Evolutionary conservation across 2,329 filamentous ascomycete species (phyloP), one percentile per base, ranked within the genome.

Genomic region (Neofusicoccum kwambonambiense): DNA sequence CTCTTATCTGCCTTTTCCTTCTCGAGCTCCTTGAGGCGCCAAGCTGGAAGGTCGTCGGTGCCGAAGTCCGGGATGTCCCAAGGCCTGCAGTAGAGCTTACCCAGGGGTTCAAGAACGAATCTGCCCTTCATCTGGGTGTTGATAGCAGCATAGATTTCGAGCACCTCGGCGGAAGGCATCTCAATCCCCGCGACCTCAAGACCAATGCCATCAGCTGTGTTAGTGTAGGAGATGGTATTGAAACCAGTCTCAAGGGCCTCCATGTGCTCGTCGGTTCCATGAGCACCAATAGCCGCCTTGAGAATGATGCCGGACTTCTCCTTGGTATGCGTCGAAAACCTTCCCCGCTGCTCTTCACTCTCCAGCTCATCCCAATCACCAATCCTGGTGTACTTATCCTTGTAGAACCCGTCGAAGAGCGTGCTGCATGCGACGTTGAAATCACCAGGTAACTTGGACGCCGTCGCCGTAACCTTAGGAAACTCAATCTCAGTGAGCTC

Each of bases 351-450:
- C 71, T 17, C 19, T 1, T 17, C 6, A 15, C 34, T 19, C 19
- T 67, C 60, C 22, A 67, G 65, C 3, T 76, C 37, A 1, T 74
- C 75, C 83, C 83, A 85, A 3, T 73, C 66, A 37, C 77, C 69
- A 49, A 78, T 72, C 19, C 77, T 79, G 11, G 75, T 74, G 68
- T 80, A 81, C 12, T 76, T 66, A 11, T 76, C 77, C 35, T 77
- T 78, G 60, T 82, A 81, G 37, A 78, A 75, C 2, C 86, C 87
- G 1, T 84, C 86, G 71, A 91, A 91, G 0, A 96, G 80, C 9
- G 84, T 85, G 1, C 87, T 87, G 56, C 89, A 89, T 0, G 90
- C 89, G n/a, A 83, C 81, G 75, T 96, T 96, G 82, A 97, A 97
- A 11, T 85, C 77, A 0, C 93, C 93, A 0, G 93, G 93, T 5